phyloP scores from a whole-genome alignment of 2,329 filamentous ascomycete genomes.

The Pseudopyricularia cyperi region DNA sequence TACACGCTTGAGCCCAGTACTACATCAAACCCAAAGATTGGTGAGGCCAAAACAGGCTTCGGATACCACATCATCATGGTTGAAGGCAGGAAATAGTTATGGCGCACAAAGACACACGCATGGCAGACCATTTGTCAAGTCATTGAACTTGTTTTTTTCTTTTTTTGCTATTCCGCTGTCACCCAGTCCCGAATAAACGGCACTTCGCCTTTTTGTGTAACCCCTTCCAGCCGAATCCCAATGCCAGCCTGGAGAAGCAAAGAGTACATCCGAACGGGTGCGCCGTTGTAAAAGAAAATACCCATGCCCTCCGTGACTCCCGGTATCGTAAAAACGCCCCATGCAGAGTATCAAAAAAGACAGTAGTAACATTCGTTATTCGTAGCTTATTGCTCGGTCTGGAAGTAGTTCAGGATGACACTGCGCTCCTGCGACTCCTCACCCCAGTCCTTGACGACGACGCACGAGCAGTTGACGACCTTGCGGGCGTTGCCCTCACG shows the following conservation, averaged over 20 bases:
- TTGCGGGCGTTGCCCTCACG: slow-evolving; percentile 99
- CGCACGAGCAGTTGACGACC: slow-evolving; percentile 99
- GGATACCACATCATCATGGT: slow-evolving; percentile 78
- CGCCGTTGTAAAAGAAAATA: slow-evolving; percentile 17
- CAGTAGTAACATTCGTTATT: slow-evolving; percentile 1
- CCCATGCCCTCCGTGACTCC: slow-evolving; percentile 23
- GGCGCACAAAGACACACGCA: no score
- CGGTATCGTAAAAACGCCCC: slow-evolving; percentile 17
- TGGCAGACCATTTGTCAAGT: background rate
- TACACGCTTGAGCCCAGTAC: slow-evolving; percentile 56
- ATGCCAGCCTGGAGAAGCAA: slow-evolving; percentile 31
- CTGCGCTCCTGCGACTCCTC: slow-evolving; percentile 98
- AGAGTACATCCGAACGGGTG: slow-evolving; percentile 29
- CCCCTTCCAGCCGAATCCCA: slow-evolving; percentile 11
- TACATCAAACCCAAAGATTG: slow-evolving; percentile 49
- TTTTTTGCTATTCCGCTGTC: slow-evolving; percentile 11
- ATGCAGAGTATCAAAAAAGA: slow-evolving; percentile 8
- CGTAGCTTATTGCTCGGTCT: slow-evolving; percentile 62
- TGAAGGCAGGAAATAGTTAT: slow-evolving; percentile 35
- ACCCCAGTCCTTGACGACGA: slow-evolving; percentile 99
- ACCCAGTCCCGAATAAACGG: slow-evolving; percentile 17
- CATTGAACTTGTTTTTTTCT: background rate
- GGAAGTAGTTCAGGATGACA: slow-evolving; percentile 99
- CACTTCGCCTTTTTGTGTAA: slow-evolving; percentile 13
- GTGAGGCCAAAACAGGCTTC: slow-evolving; percentile 59